Evolutionary conservation across 129 eudicot genomes (phyloP), one percentile per base, ranked within the genome.

Genomic region (Centaurea solstitialis): DNA sequence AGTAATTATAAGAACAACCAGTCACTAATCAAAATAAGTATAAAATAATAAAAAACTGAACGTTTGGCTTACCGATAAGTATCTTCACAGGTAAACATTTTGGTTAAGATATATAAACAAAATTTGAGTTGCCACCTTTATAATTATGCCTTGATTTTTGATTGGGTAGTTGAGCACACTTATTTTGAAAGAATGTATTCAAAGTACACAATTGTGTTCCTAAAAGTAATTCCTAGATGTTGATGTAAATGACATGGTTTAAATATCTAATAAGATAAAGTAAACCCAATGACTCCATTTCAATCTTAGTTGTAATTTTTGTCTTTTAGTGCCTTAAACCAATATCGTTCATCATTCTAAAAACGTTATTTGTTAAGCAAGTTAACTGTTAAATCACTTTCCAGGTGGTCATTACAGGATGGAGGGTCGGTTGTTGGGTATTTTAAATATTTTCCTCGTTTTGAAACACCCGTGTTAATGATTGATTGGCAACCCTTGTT

Each of bases 161-260:
- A 50, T 68, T 75, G 43, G 70, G 69, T 76, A 47, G 85, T 59
- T 72, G 86, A 77, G 86, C 86, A 83, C 86, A 83, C 79, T 20
- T 41, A 64, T 71, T 43, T 83, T 18, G 86, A 83, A 77, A 77
- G 39, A 21, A 64, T 62, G 45, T 73, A 62, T 77, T 43, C 65
- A 76, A 77, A 72, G 79, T 72, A 76, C 9, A 71, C 74, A 47
- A 61, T 77, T 62, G 82, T 77, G 86, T 83, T 64, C 79, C 41
- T 24, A 76, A 64, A 68, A 67, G 57, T 12, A 28, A 75, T 76
- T 21, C 41, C 8, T 71, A 71, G 77, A 83, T 71, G 79, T 83
- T 77, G 75, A 83, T 67, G 70, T 82, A 57, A 23, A 53, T 71
- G 73, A 41, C 74, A 76, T 73, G 59, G 28, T 64, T 18, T 41